Conservation (phyloP, 257 asterid species). For the Solanum etuberosum region DNA sequence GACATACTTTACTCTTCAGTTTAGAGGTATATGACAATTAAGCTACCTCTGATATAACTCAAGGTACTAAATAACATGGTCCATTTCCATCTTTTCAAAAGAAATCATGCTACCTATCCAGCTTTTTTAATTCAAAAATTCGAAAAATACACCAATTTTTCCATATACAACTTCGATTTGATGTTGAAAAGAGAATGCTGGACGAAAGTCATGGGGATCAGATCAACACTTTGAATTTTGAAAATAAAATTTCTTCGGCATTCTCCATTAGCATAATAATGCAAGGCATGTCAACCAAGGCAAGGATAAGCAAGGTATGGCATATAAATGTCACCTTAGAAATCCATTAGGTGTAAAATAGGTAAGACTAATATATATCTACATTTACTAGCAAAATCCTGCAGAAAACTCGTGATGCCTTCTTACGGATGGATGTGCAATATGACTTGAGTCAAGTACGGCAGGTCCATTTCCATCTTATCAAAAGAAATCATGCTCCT, state of each 20-base stretch:
- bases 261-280: background rate
- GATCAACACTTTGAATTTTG: background rate
- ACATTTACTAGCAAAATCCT: background rate
- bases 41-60: conserved; percentile 14
- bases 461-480: too few relatives aligned
- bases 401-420: background rate
- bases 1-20: background rate
- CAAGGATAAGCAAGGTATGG: background rate
- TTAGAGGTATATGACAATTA: background rate
- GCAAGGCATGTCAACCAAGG: background rate
- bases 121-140: background rate
- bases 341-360: background rate
- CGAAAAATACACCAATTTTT: background rate
- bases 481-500: too few relatives aligned
- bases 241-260: background rate
- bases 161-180: background rate
- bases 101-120: background rate
- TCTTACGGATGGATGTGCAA: background rate
- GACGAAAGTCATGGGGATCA: background rate
- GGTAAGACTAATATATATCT: background rate
- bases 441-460: background rate
- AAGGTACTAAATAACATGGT: conserved; percentile 13
- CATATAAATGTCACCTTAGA: background rate
- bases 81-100: conserved; percentile 4
- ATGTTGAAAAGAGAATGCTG: background rate